Percentiles rank a stretch among this genome's conserved stretches.
Conservation (phyloP, 305 asterid genomes). For the Fraxinus albicans region DNA sequence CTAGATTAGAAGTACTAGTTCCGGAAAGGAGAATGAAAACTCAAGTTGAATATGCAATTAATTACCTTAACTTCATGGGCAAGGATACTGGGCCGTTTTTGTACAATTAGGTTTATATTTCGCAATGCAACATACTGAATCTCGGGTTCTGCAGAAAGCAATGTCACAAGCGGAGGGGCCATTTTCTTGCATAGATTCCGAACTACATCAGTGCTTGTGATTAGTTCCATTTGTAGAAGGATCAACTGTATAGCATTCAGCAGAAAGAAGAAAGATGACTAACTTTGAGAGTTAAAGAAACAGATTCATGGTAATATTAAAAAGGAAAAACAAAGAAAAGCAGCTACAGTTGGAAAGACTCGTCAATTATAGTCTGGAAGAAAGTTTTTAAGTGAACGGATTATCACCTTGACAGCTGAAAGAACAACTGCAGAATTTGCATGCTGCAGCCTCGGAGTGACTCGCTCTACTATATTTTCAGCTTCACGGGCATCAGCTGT, state of each 20-base stretch:
- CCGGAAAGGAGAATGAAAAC: slow-evolving; percentile 1
- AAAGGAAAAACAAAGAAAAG: slow-evolving; percentile 13
- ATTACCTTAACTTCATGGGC: slow-evolving; percentile 98
- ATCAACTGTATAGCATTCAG: slow-evolving; percentile 67
- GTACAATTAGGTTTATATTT: slow-evolving; percentile 95
- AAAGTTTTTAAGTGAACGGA: slow-evolving; percentile 10
- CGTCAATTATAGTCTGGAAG: not conserved
- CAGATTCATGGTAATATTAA: slow-evolving; percentile 6
- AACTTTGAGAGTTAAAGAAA: not conserved
- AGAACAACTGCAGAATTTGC: slow-evolving; percentile 99
- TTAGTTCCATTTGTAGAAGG: slow-evolving; percentile 98
- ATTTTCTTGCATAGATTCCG: slow-evolving; percentile 98
- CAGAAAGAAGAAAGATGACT: not conserved
- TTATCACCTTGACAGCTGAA: slow-evolving; percentile 90
- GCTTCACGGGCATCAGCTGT: slow-evolving; percentile 98
- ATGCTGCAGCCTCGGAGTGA: slow-evolving; percentile 95
- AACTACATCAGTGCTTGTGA: slow-evolving; percentile 93
- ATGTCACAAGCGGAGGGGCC: slow-evolving; percentile 99
- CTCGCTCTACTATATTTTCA: slow-evolving; percentile 94
- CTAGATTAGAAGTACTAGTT: slow-evolving; percentile 10
- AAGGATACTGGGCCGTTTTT: slow-evolving; percentile 91
- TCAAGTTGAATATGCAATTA: slow-evolving; percentile 18
- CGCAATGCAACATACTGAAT: slow-evolving; percentile 97
- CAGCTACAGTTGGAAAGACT: slow-evolving; percentile 2
- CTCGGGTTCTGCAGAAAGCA: slow-evolving; percentile 99